These are phyloP conservation scores for Karstenula rhodostoma DNA, from an alignment of 2,329 filamentous ascomycete genomes.

Conservation along the genomic window DNA sequence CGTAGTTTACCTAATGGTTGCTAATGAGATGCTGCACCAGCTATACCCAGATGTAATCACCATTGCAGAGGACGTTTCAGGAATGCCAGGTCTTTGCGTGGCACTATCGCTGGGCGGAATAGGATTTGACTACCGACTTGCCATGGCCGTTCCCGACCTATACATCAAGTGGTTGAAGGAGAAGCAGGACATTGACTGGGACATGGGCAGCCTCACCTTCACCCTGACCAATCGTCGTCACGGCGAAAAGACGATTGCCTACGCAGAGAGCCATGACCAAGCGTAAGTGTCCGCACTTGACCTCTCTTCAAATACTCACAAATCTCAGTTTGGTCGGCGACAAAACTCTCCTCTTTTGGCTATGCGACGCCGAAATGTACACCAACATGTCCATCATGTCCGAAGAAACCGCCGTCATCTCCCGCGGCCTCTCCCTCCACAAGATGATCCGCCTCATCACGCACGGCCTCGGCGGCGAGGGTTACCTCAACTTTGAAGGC, in stretches of 20 bases:
- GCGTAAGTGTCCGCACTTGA: slow-evolving; percentile 68
- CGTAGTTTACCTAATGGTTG: slow-evolving; percentile 92
- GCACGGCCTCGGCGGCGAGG: slow-evolving; percentile 89
- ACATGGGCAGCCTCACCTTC: slow-evolving; percentile 83
- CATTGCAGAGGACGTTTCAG: slow-evolving; percentile 95
- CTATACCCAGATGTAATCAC: slow-evolving; percentile 89
- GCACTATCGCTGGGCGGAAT: slow-evolving; percentile 86
- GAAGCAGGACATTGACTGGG: slow-evolving; percentile 88
- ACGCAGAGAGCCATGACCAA: slow-evolving; percentile 97
- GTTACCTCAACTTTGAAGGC: slow-evolving; percentile 97
- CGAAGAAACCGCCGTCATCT: slow-evolving; percentile 85
- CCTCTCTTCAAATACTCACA: slow-evolving; percentile 23
- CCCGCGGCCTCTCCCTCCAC: slow-evolving; percentile 90
- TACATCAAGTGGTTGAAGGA: slow-evolving; percentile 99
- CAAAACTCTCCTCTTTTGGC: slow-evolving; percentile 97
- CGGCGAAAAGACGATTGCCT: slow-evolving; percentile 97
- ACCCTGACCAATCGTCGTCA: slow-evolving; percentile 92
- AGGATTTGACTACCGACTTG: slow-evolving; percentile 95
- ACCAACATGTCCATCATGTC: slow-evolving; percentile 93
- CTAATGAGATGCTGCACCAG: slow-evolving; percentile 94
- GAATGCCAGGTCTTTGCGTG: slow-evolving; percentile 96
- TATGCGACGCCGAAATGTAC: slow-evolving; percentile 96
- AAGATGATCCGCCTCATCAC: slow-evolving; percentile 98
- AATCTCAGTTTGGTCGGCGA: slow-evolving; percentile 84
- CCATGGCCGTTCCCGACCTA: slow-evolving; percentile 98